Base-by-base conservation (phyloP, 495 filamentous ascomycete species). In the Aspergillus wentii region DNA sequence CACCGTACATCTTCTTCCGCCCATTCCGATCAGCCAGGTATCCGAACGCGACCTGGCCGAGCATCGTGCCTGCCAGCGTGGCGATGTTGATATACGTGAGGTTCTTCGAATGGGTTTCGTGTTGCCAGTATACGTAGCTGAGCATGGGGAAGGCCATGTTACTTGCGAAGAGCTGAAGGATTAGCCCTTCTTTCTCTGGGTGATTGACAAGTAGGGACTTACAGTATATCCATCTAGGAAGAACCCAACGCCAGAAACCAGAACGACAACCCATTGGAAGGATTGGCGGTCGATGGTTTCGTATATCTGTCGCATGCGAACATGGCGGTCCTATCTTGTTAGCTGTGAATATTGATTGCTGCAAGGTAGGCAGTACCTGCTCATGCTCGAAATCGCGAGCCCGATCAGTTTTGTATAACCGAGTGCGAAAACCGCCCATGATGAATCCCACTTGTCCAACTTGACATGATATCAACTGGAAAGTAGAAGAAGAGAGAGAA, bases 181-280 rank as follows among this genome's bases (percentile, higher is more conserved):
- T 30, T 8, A 43, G 31, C 33, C n/a, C n/a, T 17, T 3, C 4
- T 13, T 8, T 17, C 17, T 14, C 2, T 8, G 8, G 9, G 19
- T 27, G 11, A 5, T 25, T 11, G 22, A 25, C 6, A 11, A 11
- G 22, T 6, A 25, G 11, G 22, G 13, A 56, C 61, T 37, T 34
- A 89, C 82, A 25, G 76, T 78, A 43, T 83, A 84, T 43, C 76
- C 78, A 59, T 82, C 79, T 8, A 81, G 79, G 35, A 85, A 74
- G 49, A 85, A 85, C 13, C 81, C 81, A 1, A 79, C 74, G 13
- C 75, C 79, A 9, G 80, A 78, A 4, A 85, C 81, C 5, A 74
- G 55, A 5, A 74, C 70, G 9, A 72, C 67, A 19, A 69, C 50
- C 64, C 65, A 69, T 52, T 71, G 68, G 38, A 56, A 71, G 3